Evolutionary conservation across 192 early-diverging fungal genomes (phyloP).

Genomic region (Backusella liffmaniae): DNA sequence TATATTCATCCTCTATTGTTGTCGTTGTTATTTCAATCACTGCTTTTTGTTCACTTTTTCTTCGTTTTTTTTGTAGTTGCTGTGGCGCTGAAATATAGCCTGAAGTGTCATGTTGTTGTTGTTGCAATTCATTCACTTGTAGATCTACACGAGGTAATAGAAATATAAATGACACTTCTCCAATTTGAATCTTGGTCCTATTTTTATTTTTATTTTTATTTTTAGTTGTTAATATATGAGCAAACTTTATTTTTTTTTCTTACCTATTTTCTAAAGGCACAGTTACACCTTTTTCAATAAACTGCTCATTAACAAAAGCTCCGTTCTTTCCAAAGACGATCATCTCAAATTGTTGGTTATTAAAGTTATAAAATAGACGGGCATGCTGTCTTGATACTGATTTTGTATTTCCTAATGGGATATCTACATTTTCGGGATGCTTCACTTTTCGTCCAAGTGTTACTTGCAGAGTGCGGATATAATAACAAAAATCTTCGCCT

Average conservation of each 20-base stretch:
- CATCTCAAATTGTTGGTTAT: slow-evolving; percentile 78
- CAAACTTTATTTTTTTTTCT: neutral
- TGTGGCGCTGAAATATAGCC: slow-evolving; percentile 26
- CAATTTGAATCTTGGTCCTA: slow-evolving; percentile 79
- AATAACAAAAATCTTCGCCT: slow-evolving; percentile 81
- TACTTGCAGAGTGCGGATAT: slow-evolving; percentile 75
- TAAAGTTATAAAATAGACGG: slow-evolving; percentile 82
- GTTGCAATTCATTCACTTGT: slow-evolving; percentile 21
- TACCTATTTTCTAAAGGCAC: slow-evolving; percentile 64
- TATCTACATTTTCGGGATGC: slow-evolving; percentile 68
- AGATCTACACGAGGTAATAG: slow-evolving; percentile 61
- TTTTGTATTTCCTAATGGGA: slow-evolving; percentile 81
- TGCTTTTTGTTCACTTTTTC: neutral
- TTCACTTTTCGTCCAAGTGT: slow-evolving; percentile 72
- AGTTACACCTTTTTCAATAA: slow-evolving; percentile 63
- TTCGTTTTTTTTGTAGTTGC: slow-evolving; percentile 18
- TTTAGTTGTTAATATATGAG: neutral
- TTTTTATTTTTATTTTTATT: neutral
- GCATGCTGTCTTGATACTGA: slow-evolving; percentile 86
- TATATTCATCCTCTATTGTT: neutral
- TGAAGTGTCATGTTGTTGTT: slow-evolving; percentile 8
- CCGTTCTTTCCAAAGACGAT: slow-evolving; percentile 88
- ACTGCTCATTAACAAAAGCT: slow-evolving; percentile 77
- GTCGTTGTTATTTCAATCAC: neutral
- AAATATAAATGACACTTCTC: slow-evolving; percentile 77